Conservation (phyloP, 306 rosid species). For the Morella rubra region DNA sequence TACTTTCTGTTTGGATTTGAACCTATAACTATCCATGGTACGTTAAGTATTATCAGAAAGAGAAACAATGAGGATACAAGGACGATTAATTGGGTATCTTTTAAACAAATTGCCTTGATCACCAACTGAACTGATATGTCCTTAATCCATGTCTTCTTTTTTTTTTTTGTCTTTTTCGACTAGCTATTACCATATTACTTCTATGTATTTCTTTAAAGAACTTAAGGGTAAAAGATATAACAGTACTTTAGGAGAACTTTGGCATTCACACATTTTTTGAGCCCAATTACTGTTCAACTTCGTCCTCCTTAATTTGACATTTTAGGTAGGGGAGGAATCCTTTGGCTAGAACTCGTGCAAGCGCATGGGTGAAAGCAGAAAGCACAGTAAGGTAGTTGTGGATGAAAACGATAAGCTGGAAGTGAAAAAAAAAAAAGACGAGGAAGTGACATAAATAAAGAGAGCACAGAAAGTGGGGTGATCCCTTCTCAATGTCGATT, state of each 20-base stretch:
- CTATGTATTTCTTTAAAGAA: neutral
- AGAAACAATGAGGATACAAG: too few relatives aligned
- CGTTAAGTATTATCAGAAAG: too few relatives aligned
- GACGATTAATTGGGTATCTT: too few relatives aligned
- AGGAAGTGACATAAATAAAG: constrained; percentile 42
- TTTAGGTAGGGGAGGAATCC: constrained; percentile 21
- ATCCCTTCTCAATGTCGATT: constrained; percentile 47
- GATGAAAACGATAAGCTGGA: constrained; percentile 31
- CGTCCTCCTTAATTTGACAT: neutral
- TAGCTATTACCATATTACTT: neutral
- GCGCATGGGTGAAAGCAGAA: constrained; percentile 49
- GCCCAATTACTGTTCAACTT: neutral
- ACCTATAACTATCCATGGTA: too few relatives aligned
- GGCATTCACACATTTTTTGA: constrained; percentile 12
- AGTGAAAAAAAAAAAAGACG: constrained; percentile 32
- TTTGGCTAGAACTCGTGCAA: constrained; percentile 35
- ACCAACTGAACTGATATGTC: too few relatives aligned
- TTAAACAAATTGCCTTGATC: too few relatives aligned
- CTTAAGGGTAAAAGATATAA: neutral
- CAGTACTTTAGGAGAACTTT: neutral
- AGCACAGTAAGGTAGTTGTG: constrained; percentile 29
- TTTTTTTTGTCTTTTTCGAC: too few relatives aligned
- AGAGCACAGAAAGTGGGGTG: constrained; percentile 55
- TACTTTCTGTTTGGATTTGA: too few relatives aligned
- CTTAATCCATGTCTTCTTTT: too few relatives aligned